These are phyloP conservation scores for Petunia secreta DNA, from an alignment of 257 asterid genomes.

Conservation along the genomic window DNA sequence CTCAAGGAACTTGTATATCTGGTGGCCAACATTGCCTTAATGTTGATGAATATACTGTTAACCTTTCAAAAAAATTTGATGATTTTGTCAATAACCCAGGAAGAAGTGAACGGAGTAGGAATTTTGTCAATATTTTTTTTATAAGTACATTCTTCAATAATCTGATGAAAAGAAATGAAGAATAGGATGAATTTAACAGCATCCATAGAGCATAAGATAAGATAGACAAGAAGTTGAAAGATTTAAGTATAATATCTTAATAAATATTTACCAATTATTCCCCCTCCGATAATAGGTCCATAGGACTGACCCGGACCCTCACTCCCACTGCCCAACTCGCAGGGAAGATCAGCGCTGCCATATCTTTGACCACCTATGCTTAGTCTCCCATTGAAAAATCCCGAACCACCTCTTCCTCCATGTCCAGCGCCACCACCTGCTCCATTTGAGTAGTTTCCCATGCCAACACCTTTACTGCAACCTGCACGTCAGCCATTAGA, in stretches of 20 bases:
- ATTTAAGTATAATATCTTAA: background rate
- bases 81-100: slow-evolving; percentile 7
- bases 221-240: background rate
- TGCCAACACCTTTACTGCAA: slow-evolving; percentile 87
- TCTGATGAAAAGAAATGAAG: background rate
- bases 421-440: slow-evolving; percentile 98
- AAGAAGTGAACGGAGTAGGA: background rate
- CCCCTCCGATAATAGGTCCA: slow-evolving; percentile 89
- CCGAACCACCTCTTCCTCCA: slow-evolving; percentile 98
- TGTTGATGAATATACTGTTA: too few species aligned
- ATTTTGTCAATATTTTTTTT: background rate
- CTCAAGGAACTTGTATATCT: too few species aligned
- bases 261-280: slow-evolving; percentile 53
- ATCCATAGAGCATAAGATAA: background rate
- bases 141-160: background rate
- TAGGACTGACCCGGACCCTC: slow-evolving; percentile 67
- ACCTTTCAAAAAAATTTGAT: too few species aligned
- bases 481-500: slow-evolving; percentile 52
- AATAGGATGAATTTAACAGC: background rate
- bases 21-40: too few species aligned
- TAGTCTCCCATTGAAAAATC: slow-evolving; percentile 66
- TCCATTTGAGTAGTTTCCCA: slow-evolving; percentile 90
- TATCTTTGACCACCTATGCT: slow-evolving; percentile 83
- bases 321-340: slow-evolving; percentile 95
- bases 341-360: slow-evolving; percentile 92